phyloP scores from a whole-genome alignment of 441 rosid species.

The Erodium chrysanthum region DNA sequence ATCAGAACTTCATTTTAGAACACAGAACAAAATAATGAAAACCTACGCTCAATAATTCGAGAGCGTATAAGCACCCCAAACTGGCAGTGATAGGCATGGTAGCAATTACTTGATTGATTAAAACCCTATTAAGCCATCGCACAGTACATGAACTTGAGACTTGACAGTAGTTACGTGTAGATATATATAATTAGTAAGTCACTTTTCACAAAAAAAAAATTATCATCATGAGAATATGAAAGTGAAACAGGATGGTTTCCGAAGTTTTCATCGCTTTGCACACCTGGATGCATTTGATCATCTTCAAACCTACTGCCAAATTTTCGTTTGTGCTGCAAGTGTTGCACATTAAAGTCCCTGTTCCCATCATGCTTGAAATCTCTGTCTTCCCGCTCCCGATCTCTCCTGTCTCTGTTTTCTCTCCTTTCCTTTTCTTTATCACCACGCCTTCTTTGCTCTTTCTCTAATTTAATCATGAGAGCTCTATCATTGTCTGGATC shows the following conservation, averaged over 20 bases:
- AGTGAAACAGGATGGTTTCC: slow-evolving; percentile 38
- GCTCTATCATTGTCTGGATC: slow-evolving; percentile 54
- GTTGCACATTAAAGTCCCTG: slow-evolving; percentile 50
- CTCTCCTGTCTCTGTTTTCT: slow-evolving; percentile 57
- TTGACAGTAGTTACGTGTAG: slow-evolving; percentile 7
- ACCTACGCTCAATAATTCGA: background rate
- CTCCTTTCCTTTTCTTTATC: slow-evolving; percentile 67
- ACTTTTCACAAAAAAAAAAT: slow-evolving; percentile 47
- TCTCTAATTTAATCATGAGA: slow-evolving; percentile 35
- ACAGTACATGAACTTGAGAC: background rate
- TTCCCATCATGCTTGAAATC: slow-evolving; percentile 37
- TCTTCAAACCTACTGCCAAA: slow-evolving; percentile 33
- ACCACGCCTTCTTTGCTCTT: slow-evolving; percentile 58
- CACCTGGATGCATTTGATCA: slow-evolving; percentile 50
- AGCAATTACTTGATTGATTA: no score
- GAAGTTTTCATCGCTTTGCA: slow-evolving; percentile 46
- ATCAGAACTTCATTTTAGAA: background rate
- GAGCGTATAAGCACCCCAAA: background rate
- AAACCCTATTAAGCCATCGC: background rate
- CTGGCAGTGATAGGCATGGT: background rate
- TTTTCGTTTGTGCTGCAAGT: slow-evolving; percentile 42
- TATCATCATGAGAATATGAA: slow-evolving; percentile 49
- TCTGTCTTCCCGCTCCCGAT: slow-evolving; percentile 37
- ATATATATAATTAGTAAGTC: slow-evolving; percentile 20
- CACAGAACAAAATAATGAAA: background rate